Percentiles rank a stretch among this genome's conserved stretches.
phyloP scores from a whole-genome alignment of 345 rosid genomes.

The Syzygium aromaticum region DNA sequence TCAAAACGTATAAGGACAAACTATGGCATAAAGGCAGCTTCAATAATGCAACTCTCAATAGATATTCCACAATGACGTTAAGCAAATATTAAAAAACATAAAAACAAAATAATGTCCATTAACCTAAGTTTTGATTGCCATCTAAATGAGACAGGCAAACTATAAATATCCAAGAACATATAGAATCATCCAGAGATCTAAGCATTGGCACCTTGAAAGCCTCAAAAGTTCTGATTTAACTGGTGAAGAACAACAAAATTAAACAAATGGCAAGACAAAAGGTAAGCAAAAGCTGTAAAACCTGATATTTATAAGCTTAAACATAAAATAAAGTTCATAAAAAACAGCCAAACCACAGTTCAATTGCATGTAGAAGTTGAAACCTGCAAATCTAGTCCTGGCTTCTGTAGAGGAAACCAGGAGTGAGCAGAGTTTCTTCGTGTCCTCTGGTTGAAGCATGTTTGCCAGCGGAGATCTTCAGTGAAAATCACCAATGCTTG shows the following conservation, averaged over 20 bases:
- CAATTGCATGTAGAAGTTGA: conserved; percentile 1
- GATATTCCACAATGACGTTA: background rate
- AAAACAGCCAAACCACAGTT: background rate
- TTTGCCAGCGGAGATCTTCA: conserved; percentile 57
- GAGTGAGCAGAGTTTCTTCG: conserved; percentile 50
- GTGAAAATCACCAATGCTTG: background rate
- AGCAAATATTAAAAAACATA: background rate
- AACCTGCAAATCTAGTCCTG: conserved; percentile 38
- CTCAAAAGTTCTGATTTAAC: background rate
- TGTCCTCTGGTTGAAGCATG: conserved; percentile 39
- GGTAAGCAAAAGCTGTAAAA: background rate
- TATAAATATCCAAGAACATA: background rate
- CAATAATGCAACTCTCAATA: background rate
- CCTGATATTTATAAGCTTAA: background rate
- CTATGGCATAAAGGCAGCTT: background rate
- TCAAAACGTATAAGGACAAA: background rate
- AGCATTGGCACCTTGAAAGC: background rate
- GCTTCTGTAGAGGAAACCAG: conserved; percentile 44
- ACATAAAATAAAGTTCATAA: background rate
- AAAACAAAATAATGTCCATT: background rate
- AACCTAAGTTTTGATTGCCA: background rate
- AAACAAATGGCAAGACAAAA: background rate
- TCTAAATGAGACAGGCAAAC: background rate
- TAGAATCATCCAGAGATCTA: background rate
- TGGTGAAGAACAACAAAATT: background rate